Percentiles rank a stretch among this genome's conserved stretches.
These are phyloP conservation scores for Phaeosphaeriaceae sp. DNA, from an alignment of 2,329 filamentous ascomycete species.

Conservation along the genomic window DNA sequence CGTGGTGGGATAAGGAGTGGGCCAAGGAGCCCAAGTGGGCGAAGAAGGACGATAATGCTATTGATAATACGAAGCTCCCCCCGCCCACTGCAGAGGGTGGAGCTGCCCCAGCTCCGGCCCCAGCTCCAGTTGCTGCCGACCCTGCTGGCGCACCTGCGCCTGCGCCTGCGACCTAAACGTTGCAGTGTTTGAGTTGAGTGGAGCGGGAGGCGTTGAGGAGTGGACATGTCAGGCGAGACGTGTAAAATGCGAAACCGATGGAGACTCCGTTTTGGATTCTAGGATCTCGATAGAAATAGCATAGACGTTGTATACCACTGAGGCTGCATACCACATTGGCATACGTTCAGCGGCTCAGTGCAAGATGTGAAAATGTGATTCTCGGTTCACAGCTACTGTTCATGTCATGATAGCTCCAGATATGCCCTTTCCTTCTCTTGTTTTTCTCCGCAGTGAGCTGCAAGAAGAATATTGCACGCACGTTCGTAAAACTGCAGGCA, in stretches of 20 bases:
- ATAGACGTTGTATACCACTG: slow-evolving; percentile 3
- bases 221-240: neutral
- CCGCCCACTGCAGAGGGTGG: slow-evolving; percentile 30
- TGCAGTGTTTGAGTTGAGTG: neutral
- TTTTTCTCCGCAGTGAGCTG: too few species aligned
- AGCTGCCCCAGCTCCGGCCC: slow-evolving; percentile 14
- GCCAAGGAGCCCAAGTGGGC: slow-evolving; percentile 63
- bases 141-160: slow-evolving; percentile 1
- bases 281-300: neutral
- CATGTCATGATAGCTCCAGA: too few species aligned
- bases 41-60: slow-evolving; percentile 44
- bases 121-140: slow-evolving; percentile 34
- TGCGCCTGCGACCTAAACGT: neutral
- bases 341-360: neutral
- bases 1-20: slow-evolving; percentile 80
- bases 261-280: neutral
- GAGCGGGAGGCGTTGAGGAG: slow-evolving; percentile 3
- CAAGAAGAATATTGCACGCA: too few species aligned
- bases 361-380: too few species aligned
- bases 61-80: slow-evolving; percentile 42
- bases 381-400: too few species aligned
- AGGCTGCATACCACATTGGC: neutral
- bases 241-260: neutral
- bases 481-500: too few species aligned
- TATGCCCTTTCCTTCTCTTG: too few species aligned